Conservation (phyloP, 805 yeast species). For the Lachancea cidri region DNA sequence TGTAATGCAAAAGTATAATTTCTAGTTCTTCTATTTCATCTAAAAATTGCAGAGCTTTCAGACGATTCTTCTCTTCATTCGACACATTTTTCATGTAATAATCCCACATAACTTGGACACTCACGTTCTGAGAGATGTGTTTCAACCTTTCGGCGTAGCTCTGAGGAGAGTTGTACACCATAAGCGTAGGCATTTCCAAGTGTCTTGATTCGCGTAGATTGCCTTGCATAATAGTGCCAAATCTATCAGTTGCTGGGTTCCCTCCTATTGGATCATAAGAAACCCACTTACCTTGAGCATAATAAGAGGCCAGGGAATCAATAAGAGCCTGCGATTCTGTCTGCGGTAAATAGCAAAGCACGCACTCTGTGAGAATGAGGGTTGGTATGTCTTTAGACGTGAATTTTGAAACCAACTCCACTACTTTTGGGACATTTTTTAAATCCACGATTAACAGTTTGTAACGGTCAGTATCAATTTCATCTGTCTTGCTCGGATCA, state of each 20-base stretch:
- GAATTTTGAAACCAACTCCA: constrained; percentile 17
- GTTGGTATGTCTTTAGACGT: constrained; percentile 37
- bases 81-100: constrained; percentile 32
- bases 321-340: constrained; percentile 38
- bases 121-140: constrained; percentile 1
- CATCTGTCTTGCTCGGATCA: constrained; percentile 1
- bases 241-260: constrained; percentile 35
- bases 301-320: constrained; percentile 25
- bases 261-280: constrained; percentile 61
- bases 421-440: constrained; percentile 26
- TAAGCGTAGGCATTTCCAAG: constrained; percentile 38
- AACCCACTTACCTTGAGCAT: constrained; percentile 26
- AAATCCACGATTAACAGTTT: constrained; percentile 33
- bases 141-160: constrained; percentile 22
- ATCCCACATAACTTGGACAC: constrained; percentile 33
- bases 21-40: constrained; percentile 58
- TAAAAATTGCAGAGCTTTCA: constrained; percentile 45
- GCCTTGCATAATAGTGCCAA: constrained; percentile 51
- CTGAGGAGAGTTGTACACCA: constrained; percentile 37
- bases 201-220: constrained; percentile 46
- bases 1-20: constrained; percentile 49
- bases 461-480: constrained; percentile 19
- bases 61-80: constrained; percentile 35
- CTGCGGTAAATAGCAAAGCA: constrained; percentile 47
- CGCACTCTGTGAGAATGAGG: constrained; percentile 52